These are phyloP conservation scores for Syncephalis fuscata DNA, from an alignment of 371 early-diverging fungal species.

Conservation along the genomic window DNA sequence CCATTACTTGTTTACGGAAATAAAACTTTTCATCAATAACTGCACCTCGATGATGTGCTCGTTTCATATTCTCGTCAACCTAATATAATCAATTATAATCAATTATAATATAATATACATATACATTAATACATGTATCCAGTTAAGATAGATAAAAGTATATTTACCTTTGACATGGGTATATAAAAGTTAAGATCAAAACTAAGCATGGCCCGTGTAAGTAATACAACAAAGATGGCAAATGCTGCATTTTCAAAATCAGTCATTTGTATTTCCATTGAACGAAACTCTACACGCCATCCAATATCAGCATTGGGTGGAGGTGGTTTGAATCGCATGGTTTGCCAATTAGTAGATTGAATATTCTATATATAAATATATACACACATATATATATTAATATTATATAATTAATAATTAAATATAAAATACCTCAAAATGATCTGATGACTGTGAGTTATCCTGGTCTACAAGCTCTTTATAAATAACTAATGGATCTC, in stretches of 20 bases:
- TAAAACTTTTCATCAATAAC: slow-evolving; percentile 67
- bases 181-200: slow-evolving; percentile 92
- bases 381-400: background rate
- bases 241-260: slow-evolving; percentile 98
- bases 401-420: background rate
- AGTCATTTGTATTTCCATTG: slow-evolving; percentile 96
- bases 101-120: background rate
- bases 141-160: background rate
- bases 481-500: slow-evolving; percentile 96
- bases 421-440: slow-evolving; percentile 62
- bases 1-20: slow-evolving; percentile 66
- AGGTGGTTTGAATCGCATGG: slow-evolving; percentile 97
- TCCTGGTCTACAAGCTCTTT: slow-evolving; percentile 74
- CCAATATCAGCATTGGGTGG: slow-evolving; percentile 79
- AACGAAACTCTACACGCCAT: slow-evolving; percentile 98
- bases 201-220: slow-evolving; percentile 79
- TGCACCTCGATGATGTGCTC: slow-evolving; percentile 78
- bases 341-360: slow-evolving; percentile 99
- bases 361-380: slow-evolving; percentile 51
- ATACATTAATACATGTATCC: background rate
- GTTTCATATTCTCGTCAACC: slow-evolving; percentile 92
- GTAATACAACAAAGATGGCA: slow-evolving; percentile 81
- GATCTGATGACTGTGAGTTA: slow-evolving; percentile 67
- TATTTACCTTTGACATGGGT: slow-evolving; percentile 70
- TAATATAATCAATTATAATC: too few relatives aligned